Percentiles rank a stretch among this genome's conserved stretches.
These are phyloP conservation scores for Termitomyces bulborhizus DNA, from an alignment of 768 basidiomycete species.

Conservation along the genomic window DNA sequence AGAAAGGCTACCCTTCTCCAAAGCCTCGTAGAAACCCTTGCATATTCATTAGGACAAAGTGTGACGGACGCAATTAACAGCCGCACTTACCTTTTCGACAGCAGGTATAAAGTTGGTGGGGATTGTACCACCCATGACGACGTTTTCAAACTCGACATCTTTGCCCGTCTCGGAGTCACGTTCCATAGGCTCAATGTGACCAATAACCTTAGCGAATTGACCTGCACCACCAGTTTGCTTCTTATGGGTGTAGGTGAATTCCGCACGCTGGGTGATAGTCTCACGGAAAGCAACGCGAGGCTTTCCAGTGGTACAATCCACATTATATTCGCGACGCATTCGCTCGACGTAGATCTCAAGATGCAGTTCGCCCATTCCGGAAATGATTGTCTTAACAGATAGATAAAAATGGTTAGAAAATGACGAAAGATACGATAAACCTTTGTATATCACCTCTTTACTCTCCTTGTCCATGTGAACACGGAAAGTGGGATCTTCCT, in stretches of 20 bases:
- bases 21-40: constrained; percentile 91
- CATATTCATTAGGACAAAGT: background rate
- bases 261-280: constrained; percentile 76
- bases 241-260: constrained; percentile 92
- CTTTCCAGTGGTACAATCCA: constrained; percentile 89
- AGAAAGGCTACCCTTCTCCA: constrained; percentile 84
- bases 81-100: constrained; percentile 70
- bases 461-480: constrained; percentile 93
- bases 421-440: background rate
- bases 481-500: constrained; percentile 98
- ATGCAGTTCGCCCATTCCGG: constrained; percentile 99
- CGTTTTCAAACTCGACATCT: constrained; percentile 77
- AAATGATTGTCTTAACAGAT: constrained; percentile 81
- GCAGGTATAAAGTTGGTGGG: constrained; percentile 91
- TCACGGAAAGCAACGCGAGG: constrained; percentile 97
- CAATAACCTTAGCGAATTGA: constrained; percentile 91
- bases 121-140: constrained; percentile 89
- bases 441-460: constrained; percentile 65
- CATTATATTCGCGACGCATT: constrained; percentile 96
- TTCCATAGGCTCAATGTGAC: constrained; percentile 87
- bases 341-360: constrained; percentile 99
- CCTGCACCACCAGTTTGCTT: constrained; percentile 98
- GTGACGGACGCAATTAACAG: background rate
- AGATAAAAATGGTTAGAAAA: background rate
- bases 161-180: constrained; percentile 68